Evolutionary conservation across 1,284 basidiomycete genomes (phyloP).

Genomic region (Gymnopus androsaceus): DNA sequence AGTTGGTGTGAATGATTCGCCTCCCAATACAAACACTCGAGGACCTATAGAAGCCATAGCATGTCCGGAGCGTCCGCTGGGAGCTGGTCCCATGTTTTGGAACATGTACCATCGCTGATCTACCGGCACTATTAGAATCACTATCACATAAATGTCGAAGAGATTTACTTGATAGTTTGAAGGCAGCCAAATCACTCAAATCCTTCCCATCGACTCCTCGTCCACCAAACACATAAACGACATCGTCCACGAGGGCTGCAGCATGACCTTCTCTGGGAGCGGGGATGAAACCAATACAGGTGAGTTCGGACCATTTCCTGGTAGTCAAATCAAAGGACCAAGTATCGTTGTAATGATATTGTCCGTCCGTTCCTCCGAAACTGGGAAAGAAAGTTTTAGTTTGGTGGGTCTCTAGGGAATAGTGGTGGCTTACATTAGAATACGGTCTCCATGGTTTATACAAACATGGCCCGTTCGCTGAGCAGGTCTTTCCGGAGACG

Average conservation of each 20-base stretch:
- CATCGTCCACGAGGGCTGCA: slow-evolving; percentile 95
- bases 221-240: slow-evolving; percentile 98
- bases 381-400: slow-evolving; percentile 40
- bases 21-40: slow-evolving; percentile 91
- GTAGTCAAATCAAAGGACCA: slow-evolving; percentile 93
- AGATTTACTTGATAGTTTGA: slow-evolving; percentile 89
- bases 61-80: slow-evolving; percentile 90
- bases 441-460: slow-evolving; percentile 82
- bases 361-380: slow-evolving; percentile 97
- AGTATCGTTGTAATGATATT: slow-evolving; percentile 99
- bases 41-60: slow-evolving; percentile 91
- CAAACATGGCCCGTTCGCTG: slow-evolving; percentile 92
- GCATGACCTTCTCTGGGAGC: slow-evolving; percentile 96
- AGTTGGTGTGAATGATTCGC: slow-evolving; percentile 81
- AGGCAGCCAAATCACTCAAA: slow-evolving; percentile 91
- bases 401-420: slow-evolving; percentile 15
- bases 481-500: slow-evolving; percentile 70
- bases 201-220: slow-evolving; percentile 97
- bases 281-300: slow-evolving; percentile 97
- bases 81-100: slow-evolving; percentile 97
- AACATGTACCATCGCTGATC: slow-evolving; percentile 97
- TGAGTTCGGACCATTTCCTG: slow-evolving; percentile 87
- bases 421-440: slow-evolving; percentile 83
- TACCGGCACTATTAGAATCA: slow-evolving; percentile 28
- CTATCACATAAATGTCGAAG: slow-evolving; percentile 8